Base-by-base conservation (phyloP, 1,284 basidiomycete genomes). In the Moniliophthora roreri region DNA sequence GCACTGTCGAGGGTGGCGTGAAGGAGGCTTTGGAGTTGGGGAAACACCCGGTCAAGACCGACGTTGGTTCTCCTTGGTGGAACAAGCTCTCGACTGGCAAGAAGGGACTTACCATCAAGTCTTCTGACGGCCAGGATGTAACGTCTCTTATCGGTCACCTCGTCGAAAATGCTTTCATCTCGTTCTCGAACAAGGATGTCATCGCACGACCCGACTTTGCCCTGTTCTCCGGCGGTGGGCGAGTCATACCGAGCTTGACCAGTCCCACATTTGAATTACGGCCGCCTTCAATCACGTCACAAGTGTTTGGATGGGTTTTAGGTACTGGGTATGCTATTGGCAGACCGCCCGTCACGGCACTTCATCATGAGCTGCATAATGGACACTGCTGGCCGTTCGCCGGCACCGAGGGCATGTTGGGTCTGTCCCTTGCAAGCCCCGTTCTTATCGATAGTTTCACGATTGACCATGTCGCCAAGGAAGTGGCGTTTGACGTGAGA, bases 351-450 rank as follows among this genome's bases (percentile, higher is more conserved):
- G 84, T 93, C 41, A 89, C 84, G 0, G 93, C 92, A 1, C 74
- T 98, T 16, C 88, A 95, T 64, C 89, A 91, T 53, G 91, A 94
- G 58, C 78, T 77, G 21, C 80, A 87, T 51, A 84, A 85, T 21
- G 95, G 96, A 1, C 82, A 88, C 58, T 99, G 95, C 71, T 99
- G 95, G 95, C 91, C 96, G 1, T 93, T 98, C 71, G 73, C 72
- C 2, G 95, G 95, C 0, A 64, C 75, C 5, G 68, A 81, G 44
- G 96, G 95, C 2, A 87, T 91, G 63, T 73, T 98, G 1, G 94
- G 91, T 4, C 85, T 99, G 39, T 76, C 79, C 46, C 83, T 98
- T 16, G 84, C 87, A 1, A 77, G 81, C 4, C 83, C 84, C 1
- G 81, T 86, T 7, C 76, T 80, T 50, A 80, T 95, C 38, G 80